Conservation (phyloP, 768 basidiomycete genomes). For the Leccinum aurantiacum region DNA sequence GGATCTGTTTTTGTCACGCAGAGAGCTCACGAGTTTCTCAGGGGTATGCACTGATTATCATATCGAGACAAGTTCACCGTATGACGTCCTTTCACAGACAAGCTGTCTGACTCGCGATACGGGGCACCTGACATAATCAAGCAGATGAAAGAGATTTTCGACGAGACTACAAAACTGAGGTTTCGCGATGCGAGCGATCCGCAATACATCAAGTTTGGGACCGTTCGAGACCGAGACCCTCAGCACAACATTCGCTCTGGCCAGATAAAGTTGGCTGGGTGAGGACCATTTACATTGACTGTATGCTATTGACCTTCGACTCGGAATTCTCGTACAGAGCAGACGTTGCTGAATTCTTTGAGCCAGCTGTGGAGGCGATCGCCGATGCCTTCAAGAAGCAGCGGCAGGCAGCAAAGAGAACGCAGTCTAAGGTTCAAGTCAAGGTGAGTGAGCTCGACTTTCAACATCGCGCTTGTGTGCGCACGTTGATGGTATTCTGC, state of each 20-base stretch:
- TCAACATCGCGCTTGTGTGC: not conserved
- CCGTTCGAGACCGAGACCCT: slow-evolving; percentile 34
- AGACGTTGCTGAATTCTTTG: slow-evolving; percentile 41
- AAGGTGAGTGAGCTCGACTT: slow-evolving; percentile 5
- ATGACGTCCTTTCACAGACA: slow-evolving; percentile 17
- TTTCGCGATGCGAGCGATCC: slow-evolving; percentile 38
- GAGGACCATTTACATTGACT: not conserved
- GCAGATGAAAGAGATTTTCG: slow-evolving; percentile 36
- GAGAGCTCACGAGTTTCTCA: slow-evolving; percentile 29
- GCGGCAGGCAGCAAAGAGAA: slow-evolving; percentile 13
- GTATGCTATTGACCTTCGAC: not conserved
- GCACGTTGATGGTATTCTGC: not conserved
- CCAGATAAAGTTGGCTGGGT: slow-evolving; percentile 40
- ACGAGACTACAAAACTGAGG: slow-evolving; percentile 37
- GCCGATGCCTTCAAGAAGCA: slow-evolving; percentile 35
- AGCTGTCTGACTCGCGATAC: slow-evolving; percentile 30
- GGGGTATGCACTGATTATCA: slow-evolving; percentile 16
- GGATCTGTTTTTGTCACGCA: slow-evolving; percentile 39
- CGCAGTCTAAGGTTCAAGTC: slow-evolving; percentile 26
- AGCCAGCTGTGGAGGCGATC: slow-evolving; percentile 40
- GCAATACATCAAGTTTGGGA: slow-evolving; percentile 42
- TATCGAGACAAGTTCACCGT: not conserved
- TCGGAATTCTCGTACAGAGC: slow-evolving; percentile 23
- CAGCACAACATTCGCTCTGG: slow-evolving; percentile 36
- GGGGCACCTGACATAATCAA: slow-evolving; percentile 31